Evolutionary conservation across 441 rosid species (phyloP).

Genomic region (Populus hybrid): DNA sequence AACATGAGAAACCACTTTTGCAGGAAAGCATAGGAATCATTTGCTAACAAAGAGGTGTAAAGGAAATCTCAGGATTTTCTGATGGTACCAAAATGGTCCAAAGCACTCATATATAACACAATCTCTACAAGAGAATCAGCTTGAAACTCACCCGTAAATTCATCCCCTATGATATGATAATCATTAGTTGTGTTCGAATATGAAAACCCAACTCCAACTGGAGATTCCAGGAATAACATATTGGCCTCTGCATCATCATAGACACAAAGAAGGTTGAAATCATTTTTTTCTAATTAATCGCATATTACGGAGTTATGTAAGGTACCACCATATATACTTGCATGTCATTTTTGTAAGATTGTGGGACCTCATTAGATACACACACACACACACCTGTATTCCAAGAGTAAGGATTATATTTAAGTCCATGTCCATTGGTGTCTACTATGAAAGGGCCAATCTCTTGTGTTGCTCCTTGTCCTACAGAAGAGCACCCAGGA

Average conservation of each 20-base stretch:
- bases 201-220: slow-evolving; percentile 89
- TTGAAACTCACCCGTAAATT: slow-evolving; percentile 56
- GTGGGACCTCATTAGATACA: neutral
- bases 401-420: slow-evolving; percentile 67
- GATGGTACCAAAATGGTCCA: neutral
- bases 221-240: slow-evolving; percentile 85
- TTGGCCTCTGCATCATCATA: slow-evolving; percentile 68
- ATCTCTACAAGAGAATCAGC: neutral
- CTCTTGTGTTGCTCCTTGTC: slow-evolving; percentile 93
- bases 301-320: slow-evolving; percentile 16
- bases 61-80: slow-evolving; percentile 3
- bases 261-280: slow-evolving; percentile 9
- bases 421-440: slow-evolving; percentile 47
- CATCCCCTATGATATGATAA: slow-evolving; percentile 66
- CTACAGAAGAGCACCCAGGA: slow-evolving; percentile 95
- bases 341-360: neutral
- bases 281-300: slow-evolving; percentile 2
- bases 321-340: neutral
- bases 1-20: slow-evolving; percentile 74
- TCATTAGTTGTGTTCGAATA: slow-evolving; percentile 75
- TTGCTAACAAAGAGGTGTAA: slow-evolving; percentile 43
- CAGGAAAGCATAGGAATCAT: slow-evolving; percentile 78
- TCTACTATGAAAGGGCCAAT: slow-evolving; percentile 88
- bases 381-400: slow-evolving; percentile 46
- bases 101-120: neutral